phyloP scores from a whole-genome alignment of 768 basidiomycete species.

The Psilocybe subaeruginosa region DNA sequence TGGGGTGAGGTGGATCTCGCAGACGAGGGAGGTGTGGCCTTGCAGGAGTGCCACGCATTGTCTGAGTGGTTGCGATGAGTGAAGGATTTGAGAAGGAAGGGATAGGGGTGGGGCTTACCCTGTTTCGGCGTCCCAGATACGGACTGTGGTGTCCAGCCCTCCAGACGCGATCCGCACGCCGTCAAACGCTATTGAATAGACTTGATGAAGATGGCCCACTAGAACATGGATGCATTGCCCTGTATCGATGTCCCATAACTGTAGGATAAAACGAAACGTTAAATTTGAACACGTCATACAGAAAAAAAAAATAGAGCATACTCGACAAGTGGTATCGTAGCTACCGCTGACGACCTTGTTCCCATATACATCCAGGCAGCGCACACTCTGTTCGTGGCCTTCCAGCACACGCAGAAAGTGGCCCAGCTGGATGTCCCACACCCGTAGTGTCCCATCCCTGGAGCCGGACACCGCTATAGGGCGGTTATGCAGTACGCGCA shows the following conservation, averaged over 20 bases:
- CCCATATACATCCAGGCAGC: constrained; percentile 89
- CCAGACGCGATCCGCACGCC: constrained; percentile 83
- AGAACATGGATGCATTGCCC: constrained; percentile 86
- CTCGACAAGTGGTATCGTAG: constrained; percentile 88
- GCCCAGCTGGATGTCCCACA: constrained; percentile 93
- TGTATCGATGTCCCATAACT: constrained; percentile 92
- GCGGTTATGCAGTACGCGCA: constrained; percentile 83
- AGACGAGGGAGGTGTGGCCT: constrained; percentile 92
- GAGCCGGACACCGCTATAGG: constrained; percentile 92
- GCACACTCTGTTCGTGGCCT: constrained; percentile 82
- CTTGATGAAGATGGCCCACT: constrained; percentile 82
- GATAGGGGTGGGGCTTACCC: constrained; percentile 56
- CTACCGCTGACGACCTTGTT: constrained; percentile 87
- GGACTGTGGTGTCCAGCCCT: constrained; percentile 90
- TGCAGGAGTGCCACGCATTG: constrained; percentile 83
- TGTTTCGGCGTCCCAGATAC: constrained; percentile 86
- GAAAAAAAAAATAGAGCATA: constrained; percentile 36
- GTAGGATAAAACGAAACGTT: neutral
- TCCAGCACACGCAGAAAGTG: constrained; percentile 61
- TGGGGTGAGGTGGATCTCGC: constrained; percentile 81
- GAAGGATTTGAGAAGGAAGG: constrained; percentile 2
- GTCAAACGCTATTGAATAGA: constrained; percentile 92
- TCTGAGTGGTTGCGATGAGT: constrained; percentile 35
- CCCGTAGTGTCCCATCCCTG: constrained; percentile 81
- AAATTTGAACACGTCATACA: neutral